Evolutionary conservation across 1,139 yeast species (phyloP).

Genomic region (Saccharomyces hybrid): DNA sequence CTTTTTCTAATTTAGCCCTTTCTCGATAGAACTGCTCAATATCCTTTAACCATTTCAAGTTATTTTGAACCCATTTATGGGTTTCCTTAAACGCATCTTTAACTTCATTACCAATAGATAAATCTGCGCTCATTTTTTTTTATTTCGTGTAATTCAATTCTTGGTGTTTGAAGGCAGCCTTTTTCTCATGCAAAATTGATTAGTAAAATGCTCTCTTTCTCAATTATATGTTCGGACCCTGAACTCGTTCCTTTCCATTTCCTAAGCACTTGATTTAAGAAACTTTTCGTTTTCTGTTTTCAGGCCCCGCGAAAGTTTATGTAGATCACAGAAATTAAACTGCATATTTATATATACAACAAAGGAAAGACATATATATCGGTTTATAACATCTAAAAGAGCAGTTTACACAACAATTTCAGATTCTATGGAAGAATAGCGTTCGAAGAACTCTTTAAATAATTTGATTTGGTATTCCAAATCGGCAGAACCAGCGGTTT

Average conservation of each 20-base stretch:
- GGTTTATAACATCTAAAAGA: not conserved
- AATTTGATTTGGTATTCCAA: constrained; percentile 53
- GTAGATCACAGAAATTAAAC: not conserved
- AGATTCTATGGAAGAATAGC: constrained; percentile 24
- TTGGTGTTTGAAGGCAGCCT: not conserved
- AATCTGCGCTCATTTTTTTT: constrained; percentile 16
- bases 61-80: constrained; percentile 67
- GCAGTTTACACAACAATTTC: constrained; percentile 13
- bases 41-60: constrained; percentile 68
- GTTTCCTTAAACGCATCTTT: constrained; percentile 79
- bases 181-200: not conserved
- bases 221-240: no score
- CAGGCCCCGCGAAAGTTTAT: not conserved
- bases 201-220: not conserved
- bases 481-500: constrained; percentile 82
- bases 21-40: constrained; percentile 78
- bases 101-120: constrained; percentile 57
- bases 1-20: constrained; percentile 75
- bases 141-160: not conserved
- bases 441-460: constrained; percentile 55
- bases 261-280: not conserved
- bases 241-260: no score
- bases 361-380: not conserved
- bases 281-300: not conserved
- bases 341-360: no score